phyloP scores from a whole-genome alignment of 169 alveolate genomes.

The Plasmodium sp. region DNA sequence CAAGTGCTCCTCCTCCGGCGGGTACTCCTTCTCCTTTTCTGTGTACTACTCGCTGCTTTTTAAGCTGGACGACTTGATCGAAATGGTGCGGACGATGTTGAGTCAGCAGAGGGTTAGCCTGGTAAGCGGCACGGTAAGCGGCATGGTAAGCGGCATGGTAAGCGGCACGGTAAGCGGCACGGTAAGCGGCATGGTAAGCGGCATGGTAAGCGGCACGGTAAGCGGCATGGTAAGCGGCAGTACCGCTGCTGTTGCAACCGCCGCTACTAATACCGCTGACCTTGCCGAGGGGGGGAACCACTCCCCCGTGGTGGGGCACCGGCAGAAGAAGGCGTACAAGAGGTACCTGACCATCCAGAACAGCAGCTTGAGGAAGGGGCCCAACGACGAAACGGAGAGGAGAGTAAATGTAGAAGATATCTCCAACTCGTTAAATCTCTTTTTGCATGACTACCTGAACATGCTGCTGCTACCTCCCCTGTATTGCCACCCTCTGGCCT shows the following conservation, averaged over 20 bases:
- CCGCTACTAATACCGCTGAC: not conserved
- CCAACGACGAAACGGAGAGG: not conserved
- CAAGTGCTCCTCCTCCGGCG: not conserved
- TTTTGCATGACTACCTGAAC: constrained; percentile 39
- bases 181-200: not conserved
- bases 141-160: not conserved
- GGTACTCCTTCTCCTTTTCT: constrained; percentile 41
- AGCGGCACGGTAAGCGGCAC: not conserved
- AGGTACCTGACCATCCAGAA: constrained; percentile 49
- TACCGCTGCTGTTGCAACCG: not conserved
- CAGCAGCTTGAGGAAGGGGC: not conserved
- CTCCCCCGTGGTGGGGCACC: not conserved
- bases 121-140: not conserved
- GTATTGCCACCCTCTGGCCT: constrained; percentile 47
- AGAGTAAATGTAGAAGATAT: constrained; percentile 6
- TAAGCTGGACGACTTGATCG: constrained; percentile 35
- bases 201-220: not conserved
- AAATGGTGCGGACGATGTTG: constrained; percentile 16
- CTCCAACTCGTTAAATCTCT: constrained; percentile 1
- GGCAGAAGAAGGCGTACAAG: constrained; percentile 1
- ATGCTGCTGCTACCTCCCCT: constrained; percentile 38
- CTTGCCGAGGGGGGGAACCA: not conserved
- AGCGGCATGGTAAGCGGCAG: not conserved
- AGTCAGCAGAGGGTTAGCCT: not conserved
- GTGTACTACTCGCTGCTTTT: constrained; percentile 27